Percentiles rank a stretch among this genome's conserved stretches.
These are phyloP conservation scores for Annulohypoxylon truncatum DNA, from an alignment of 2,329 filamentous ascomycete species.

Conservation along the genomic window DNA sequence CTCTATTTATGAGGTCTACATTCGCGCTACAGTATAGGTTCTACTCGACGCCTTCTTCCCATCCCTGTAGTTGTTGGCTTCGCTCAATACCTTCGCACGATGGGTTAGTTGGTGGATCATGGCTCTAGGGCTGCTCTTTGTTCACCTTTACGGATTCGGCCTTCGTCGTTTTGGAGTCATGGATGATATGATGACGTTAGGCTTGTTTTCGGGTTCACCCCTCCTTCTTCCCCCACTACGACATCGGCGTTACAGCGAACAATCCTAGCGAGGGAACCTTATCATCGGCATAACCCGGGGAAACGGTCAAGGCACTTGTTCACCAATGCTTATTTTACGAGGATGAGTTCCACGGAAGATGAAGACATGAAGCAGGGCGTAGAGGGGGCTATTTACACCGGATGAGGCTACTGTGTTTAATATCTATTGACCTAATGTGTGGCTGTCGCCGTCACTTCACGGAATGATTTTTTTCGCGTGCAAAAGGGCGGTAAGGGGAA, in stretches of 20 bases:
- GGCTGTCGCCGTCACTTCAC: not conserved
- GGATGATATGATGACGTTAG: slow-evolving; percentile 29
- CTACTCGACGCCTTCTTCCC: not conserved
- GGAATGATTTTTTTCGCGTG: slow-evolving; percentile 1
- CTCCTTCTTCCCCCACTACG: slow-evolving; percentile 15
- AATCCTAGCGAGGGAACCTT: not conserved
- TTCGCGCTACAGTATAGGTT: not conserved
- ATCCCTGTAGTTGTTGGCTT: not conserved
- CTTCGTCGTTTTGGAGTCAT: slow-evolving; percentile 18
- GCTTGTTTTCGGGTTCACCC: not conserved
- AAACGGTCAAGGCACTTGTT: not conserved
- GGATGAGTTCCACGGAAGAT: not conserved
- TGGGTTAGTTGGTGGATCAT: not conserved
- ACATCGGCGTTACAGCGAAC: not conserved
- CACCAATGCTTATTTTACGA: not conserved
- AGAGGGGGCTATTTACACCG: not conserved
- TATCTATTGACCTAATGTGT: slow-evolving; percentile 26
- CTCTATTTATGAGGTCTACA: not conserved
- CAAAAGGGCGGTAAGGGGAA: not conserved
- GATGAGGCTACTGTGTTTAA: slow-evolving; percentile 11
- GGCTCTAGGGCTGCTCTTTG: slow-evolving; percentile 7
- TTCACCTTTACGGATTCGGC: slow-evolving; percentile 27
- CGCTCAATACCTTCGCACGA: not conserved
- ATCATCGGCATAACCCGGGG: slow-evolving; percentile 12
- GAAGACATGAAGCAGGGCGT: not conserved